Evolutionary conservation across 2,329 filamentous ascomycete genomes (phyloP).

Genomic region (Botrytis aclada): DNA sequence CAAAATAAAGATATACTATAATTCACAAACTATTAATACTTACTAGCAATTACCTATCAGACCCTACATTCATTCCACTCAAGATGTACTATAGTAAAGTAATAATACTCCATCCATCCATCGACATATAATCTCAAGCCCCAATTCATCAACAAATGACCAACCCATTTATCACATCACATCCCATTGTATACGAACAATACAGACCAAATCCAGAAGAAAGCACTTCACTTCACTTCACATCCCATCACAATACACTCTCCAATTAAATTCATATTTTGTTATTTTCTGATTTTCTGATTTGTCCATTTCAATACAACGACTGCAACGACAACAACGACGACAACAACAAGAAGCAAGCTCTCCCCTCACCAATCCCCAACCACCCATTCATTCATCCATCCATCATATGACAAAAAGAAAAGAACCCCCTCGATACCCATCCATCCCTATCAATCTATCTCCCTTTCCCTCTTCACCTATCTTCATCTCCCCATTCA

Average conservation of each 20-base stretch:
- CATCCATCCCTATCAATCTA: not conserved
- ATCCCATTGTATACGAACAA: no score
- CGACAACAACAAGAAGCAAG: not conserved
- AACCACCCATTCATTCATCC: not conserved
- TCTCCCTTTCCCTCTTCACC: not conserved
- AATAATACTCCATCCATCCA: no score
- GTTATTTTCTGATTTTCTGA: not conserved
- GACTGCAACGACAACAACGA: not conserved
- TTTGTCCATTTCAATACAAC: not conserved
- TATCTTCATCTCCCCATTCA: not conserved
- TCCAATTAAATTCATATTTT: not conserved
- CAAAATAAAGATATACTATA: no score
- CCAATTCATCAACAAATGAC: not conserved
- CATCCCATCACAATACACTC: no score
- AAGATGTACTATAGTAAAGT: no score
- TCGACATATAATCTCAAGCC: no score
- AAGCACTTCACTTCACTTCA: not conserved
- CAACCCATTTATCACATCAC: not conserved
- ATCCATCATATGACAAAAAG: not conserved
- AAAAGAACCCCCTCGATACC: not conserved
- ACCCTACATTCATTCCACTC: no score
- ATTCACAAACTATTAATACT: no score
- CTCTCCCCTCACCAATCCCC: not conserved
- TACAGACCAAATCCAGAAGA: not conserved
- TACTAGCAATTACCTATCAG: no score